Base-by-base conservation (phyloP, 768 basidiomycete species). In the Leucocoprinus sp. region DNA sequence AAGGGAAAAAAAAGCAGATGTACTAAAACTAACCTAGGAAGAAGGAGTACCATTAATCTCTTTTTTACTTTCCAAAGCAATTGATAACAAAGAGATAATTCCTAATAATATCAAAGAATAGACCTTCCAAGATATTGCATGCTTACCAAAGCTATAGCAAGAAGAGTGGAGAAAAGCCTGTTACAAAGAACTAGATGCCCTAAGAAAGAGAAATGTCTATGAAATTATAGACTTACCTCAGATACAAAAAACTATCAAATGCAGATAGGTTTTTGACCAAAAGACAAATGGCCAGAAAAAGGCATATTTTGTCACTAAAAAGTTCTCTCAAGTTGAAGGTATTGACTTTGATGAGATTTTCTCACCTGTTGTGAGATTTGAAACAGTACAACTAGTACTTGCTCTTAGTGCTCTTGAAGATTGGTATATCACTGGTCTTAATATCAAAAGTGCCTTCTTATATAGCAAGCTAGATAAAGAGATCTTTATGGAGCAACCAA, bases 391-490 rank as follows among this genome's bases (percentile, higher is more conserved):
- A 2, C 11, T 31, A 26, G 14, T 45, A 17, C 35, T 44, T 8
- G 45, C 29, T 0, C 37, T 71, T 19, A 61, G 70, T 0, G 65
- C 69, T 0, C 7, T 42, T 0, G 35, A 62, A 4, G 50, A 61
- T 19, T 64, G 64, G 47, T 55, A 71, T 4, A 36, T 75, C 4
- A 52, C 67, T 15, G 60, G 56, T 37, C 5, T 50, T 8, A 44
- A 50, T 31, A 21, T 51, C 1, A 47, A 51, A 33, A 33, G 18
- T 12, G 51, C 51, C 1, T 52, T 49, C 22, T 29, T 52, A 4
- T 37, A 52, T 21, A 34, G 47, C 3, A 23, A 29, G 39, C 41
- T 52, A 8, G 42, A 52, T 27, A 41, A 52, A 42, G 19, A 43
- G 17, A 48, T 49, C 9, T 52, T 39, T 24, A 52, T 52, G 46